These are phyloP conservation scores for Penicillium cataractarum DNA, from an alignment of 495 filamentous ascomycete genomes.

Conservation along the genomic window DNA sequence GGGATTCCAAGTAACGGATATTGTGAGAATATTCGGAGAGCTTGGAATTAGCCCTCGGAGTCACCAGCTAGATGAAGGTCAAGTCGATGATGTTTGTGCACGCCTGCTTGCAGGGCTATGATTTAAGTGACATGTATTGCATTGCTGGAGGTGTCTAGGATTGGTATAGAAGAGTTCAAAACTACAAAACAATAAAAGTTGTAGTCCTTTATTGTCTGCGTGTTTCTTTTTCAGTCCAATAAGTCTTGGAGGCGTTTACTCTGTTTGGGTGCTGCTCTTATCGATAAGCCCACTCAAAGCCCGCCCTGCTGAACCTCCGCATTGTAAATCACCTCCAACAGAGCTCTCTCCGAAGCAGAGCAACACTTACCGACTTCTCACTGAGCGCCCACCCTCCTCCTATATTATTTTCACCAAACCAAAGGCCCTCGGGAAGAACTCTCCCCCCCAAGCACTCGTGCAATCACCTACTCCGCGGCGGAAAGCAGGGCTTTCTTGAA, in stretches of 20 bases:
- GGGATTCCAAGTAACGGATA: conserved; percentile 89
- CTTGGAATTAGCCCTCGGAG: conserved; percentile 78
- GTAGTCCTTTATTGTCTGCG: neutral
- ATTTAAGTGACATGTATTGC: neutral
- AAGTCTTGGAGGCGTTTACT: too few relatives aligned
- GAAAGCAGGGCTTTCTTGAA: conserved; percentile 8
- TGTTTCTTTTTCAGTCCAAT: too few relatives aligned
- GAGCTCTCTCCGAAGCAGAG: neutral
- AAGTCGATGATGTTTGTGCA: conserved; percentile 87
- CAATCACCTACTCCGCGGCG: neutral
- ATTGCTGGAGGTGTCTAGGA: neutral
- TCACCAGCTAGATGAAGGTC: conserved; percentile 78
- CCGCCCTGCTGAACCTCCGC: neutral
- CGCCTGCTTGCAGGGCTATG: conserved; percentile 67
- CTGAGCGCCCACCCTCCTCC: neutral
- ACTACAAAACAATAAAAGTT: neutral
- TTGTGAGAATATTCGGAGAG: conserved; percentile 82
- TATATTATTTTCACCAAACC: neutral
- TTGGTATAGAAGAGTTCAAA: neutral
- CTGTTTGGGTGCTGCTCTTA: conserved; percentile 4
- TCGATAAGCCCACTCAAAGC: conserved; percentile 16
- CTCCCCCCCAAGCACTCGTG: neutral
- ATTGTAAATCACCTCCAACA: neutral
- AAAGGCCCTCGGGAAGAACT: too few relatives aligned
- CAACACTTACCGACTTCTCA: too few relatives aligned